Base-by-base conservation (phyloP, 2,329 filamentous ascomycete genomes). In the Knufia petricola region DNA sequence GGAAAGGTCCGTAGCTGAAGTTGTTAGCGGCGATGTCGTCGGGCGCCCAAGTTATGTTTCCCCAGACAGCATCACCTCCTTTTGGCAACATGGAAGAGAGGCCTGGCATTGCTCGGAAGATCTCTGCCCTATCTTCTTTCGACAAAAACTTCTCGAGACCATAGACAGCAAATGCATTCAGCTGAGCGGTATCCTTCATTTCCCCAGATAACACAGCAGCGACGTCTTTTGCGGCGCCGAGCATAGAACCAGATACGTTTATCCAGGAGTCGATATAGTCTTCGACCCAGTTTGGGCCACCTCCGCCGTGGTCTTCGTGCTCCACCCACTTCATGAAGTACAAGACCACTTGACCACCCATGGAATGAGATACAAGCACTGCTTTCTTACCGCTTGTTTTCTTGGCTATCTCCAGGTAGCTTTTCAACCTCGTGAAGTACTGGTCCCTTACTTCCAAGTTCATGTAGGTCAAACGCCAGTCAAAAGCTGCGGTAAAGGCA, bases 171-270 rank as follows among this genome's bases (percentile, higher is more conserved):
- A 96, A 94, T 1, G 90, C 80, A 60, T 96, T 96, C 19, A 98
- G 78, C 65, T 96, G 92, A 1, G 90, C 92, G 0, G 92, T 98
- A 61, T 98, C 92, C 57, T 90, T 87, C 92, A 98, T 98, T 66
- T 98, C 92, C 24, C 92, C 92, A 0, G 89, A 95, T 1, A 98
- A 73, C 0, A 96, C 78, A 0, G 92, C 90, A 0, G 92, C 86
- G 30, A 96, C 70, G 50, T 85, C 90, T 69, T 98, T 98, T 50
- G 88, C 74, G 1, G 92, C 88, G 12, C 92, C 92, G 4, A 98
- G 81, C 90, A 98, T 95, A 66, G 90, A 98, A 4, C 92, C 92
- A 57, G 85, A 92, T 60, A 98, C 88, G 64, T 98, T 98, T 71
- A 98, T 94, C 89, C 94, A 98, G 2, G 87, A 85, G 56, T 94